Base-by-base conservation (phyloP, 2,329 filamentous ascomycete species). In the Monilinia fructigena region DNA sequence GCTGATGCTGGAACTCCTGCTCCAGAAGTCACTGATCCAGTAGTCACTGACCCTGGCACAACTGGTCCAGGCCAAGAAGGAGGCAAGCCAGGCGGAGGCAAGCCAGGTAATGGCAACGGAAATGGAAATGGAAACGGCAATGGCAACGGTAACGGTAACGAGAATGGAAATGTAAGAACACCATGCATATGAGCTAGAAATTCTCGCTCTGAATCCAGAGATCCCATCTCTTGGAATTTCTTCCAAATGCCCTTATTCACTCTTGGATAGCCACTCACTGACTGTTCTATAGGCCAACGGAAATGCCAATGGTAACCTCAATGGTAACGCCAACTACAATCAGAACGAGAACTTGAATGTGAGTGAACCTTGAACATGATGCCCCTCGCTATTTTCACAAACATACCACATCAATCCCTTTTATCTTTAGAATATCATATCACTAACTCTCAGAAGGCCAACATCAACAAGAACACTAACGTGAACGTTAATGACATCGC, bases 381-480 rank as follows among this genome's bases (percentile, higher is more conserved):
- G 4, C 28, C n/a, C n/a, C 28, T 48, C n/a, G 31, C 31, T 35
- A 6, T 35, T 35, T 12, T 40, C 23, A 10, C 26, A 28, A 18
- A 20, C 3, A 11, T 23, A 7, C n/a, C 26, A 38, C 14, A 2
- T 8, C 6, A 1, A 6, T 2, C 6, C 10, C 1, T 10, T 16
- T 60, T 31, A 2, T 7, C 8, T 14, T 3, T 50, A 11, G 14
- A 3, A 26, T 26, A 20, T 6, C 18, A 26, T 26, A 20, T 6
- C 18, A 48, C 47, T 35, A 0, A 38, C 23, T 18, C 20, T n/a
- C 4, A 12, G 11, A 38, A 60, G 58, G 14, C 56, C 56, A 60
- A 60, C 12, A 26, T 61, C 28, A 61, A 61, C 45, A 20, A 38
- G 45, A 61, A 61, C 58, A 35, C n/a, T 2, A 61, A 61, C 14